Percentiles rank a stretch among this genome's conserved stretches.
These are phyloP conservation scores for Dactylonectria macrodidyma DNA, from an alignment of 2,329 filamentous ascomycete species.

Conservation along the genomic window DNA sequence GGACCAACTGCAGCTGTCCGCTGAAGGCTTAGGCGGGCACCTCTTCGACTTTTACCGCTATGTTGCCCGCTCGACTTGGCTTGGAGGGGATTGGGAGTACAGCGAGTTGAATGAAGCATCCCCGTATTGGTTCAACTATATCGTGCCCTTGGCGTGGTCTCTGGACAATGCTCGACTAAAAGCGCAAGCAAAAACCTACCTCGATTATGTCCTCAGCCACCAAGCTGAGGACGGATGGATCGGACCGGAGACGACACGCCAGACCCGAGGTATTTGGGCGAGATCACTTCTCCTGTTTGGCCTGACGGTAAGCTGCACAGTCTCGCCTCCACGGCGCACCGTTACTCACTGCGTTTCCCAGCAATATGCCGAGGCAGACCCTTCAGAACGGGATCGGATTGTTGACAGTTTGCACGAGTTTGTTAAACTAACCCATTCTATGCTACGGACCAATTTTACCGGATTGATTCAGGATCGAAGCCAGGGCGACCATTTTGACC, in stretches of 20 bases:
- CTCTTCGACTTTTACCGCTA: conserved; percentile 68
- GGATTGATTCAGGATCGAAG: not conserved
- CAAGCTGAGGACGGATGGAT: conserved; percentile 7
- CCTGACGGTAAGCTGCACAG: not conserved
- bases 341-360: too few relatives aligned
- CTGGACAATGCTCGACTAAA: conserved; percentile 61
- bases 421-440: not conserved
- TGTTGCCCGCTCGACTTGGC: conserved; percentile 66
- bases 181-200: conserved; percentile 53
- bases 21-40: conserved; percentile 67
- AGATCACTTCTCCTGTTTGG: not conserved
- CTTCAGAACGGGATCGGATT: not conserved
- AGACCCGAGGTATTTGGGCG: conserved; percentile 3
- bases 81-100: conserved; percentile 65
- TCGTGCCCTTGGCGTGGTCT: conserved; percentile 69
- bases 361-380: not conserved
- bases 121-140: conserved; percentile 73
- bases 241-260: not conserved
- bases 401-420: not conserved
- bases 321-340: too few relatives aligned
- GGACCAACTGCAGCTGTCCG: conserved; percentile 64
- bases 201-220: conserved; percentile 4
- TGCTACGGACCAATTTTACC: not conserved
- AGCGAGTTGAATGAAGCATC: conserved; percentile 69
- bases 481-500: not conserved